Evolutionary conservation across 768 basidiomycete species (phyloP).

Genomic region (Trametes coccinea): DNA sequence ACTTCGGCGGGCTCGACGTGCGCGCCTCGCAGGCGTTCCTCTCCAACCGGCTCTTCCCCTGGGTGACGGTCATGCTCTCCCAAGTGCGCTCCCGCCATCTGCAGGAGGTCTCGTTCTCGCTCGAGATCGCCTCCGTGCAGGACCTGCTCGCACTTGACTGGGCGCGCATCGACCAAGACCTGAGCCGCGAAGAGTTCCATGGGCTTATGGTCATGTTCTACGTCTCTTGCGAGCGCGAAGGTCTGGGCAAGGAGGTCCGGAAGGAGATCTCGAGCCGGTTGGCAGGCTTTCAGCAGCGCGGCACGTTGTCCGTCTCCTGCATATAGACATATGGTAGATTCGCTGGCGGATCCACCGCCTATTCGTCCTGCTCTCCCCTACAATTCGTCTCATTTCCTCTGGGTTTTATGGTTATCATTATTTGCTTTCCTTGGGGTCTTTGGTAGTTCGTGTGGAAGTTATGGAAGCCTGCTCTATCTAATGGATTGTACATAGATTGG

Average conservation of each 20-base stretch:
- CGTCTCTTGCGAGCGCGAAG: conserved; percentile 24
- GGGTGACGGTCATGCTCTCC: conserved; percentile 28
- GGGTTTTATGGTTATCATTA: conserved; percentile 2
- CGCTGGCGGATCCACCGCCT: background rate
- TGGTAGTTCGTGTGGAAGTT: background rate
- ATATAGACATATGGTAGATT: conserved; percentile 7
- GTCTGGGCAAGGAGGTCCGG: conserved; percentile 19
- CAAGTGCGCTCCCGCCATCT: conserved; percentile 24
- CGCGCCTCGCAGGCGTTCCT: conserved; percentile 27
- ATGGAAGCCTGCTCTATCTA: background rate
- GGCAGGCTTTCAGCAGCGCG: conserved; percentile 25
- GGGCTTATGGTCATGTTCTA: conserved; percentile 29
- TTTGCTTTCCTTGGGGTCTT: background rate
- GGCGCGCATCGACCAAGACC: conserved; percentile 29
- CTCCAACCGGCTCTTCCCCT: conserved; percentile 28
- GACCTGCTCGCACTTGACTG: conserved; percentile 30
- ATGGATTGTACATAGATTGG: background rate
- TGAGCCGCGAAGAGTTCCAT: conserved; percentile 26
- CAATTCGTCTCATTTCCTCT: background rate
- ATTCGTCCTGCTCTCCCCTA: background rate
- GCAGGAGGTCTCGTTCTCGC: conserved; percentile 28
- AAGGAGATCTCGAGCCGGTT: conserved; percentile 21
- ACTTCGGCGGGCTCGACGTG: conserved; percentile 31
- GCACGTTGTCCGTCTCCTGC: conserved; percentile 28
- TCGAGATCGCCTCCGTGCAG: conserved; percentile 25